Base-by-base conservation (phyloP, 176 grass and related monocot genomes). In the Aegilops speltoides region DNA sequence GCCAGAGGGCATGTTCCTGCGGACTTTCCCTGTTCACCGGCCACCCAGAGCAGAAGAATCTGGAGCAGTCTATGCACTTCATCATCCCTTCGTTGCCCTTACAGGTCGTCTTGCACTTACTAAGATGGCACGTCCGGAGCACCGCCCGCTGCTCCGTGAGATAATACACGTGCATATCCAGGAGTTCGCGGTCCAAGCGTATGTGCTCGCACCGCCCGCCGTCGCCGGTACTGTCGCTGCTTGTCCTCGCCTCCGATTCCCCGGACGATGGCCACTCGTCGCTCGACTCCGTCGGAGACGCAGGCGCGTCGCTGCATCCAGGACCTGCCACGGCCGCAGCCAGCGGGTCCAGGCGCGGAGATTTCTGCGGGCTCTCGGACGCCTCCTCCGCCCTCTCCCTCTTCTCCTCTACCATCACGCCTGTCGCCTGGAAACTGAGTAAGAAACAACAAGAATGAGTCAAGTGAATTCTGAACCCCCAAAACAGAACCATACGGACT, bases 1-100 rank as follows among this genome's bases (percentile, higher is more conserved):
- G 96, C 7, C 24, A 64, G 71, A 67, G 73, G 64, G 93, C 88
- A 26, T 98, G 96, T 38, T 91, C 89, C 46, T 71, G 74, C 3
- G 95, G 95, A 12, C 84, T 43, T 0, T 66, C 74, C 63, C 82
- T 63, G 57, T 8, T 56, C 83, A 64, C 85, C 11, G 32, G 28
- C 2, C 83, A 41, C 2, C 77, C 79, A 34, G 80, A 36, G 22
- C 96, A 98, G 32, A 82, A 79, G 70, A 65, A 56, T 23, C 37
- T 85, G 38, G 64, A 26, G 68, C 91, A 98, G 12, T 94, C 84
- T 40, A 89, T 79, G 88, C 93, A 95, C 33, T 91, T 70, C 93
- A 90, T 76, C 24, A 76, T 76, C 23, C 72, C 72, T 48, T 48
- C 24, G 41, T 76, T 52, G 43, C 33, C 91, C 54, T 32, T 68